phyloP scores from a whole-genome alignment of 495 filamentous ascomycete genomes.

The Aspergillus biplanus region DNA sequence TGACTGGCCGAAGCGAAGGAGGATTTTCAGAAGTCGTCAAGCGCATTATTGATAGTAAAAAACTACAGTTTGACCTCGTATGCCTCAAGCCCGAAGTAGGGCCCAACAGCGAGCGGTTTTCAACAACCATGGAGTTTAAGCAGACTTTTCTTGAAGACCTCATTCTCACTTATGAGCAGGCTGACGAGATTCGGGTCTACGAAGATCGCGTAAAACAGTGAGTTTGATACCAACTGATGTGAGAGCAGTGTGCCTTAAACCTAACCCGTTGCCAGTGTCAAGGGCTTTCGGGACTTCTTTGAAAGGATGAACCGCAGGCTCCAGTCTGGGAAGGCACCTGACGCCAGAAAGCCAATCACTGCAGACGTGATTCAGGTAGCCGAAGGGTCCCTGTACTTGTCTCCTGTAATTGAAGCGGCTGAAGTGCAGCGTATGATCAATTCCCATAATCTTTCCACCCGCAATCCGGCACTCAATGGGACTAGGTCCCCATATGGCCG shows the following conservation, averaged over 20 bases:
- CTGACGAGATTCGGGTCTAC: constrained; percentile 78
- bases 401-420: constrained; percentile 79
- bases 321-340: constrained; percentile 33
- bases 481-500: constrained; percentile 41
- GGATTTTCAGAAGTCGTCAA: constrained; percentile 80
- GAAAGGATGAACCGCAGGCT: constrained; percentile 66
- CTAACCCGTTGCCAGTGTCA: constrained; percentile 54
- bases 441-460: constrained; percentile 68
- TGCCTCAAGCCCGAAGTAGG: constrained; percentile 84
- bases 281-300: constrained; percentile 82
- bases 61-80: constrained; percentile 86
- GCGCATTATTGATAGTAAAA: constrained; percentile 77
- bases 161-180: constrained; percentile 79
- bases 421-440: constrained; percentile 91
- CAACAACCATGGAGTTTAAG: constrained; percentile 85
- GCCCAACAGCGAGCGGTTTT: constrained; percentile 74
- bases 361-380: constrained; percentile 87
- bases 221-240: constrained; percentile 25
- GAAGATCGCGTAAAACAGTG: constrained; percentile 70
- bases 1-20: constrained; percentile 84
- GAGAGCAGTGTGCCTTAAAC: not conserved
- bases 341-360: constrained; percentile 61
- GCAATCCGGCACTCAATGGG: constrained; percentile 39
- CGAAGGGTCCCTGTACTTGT: constrained; percentile 74
- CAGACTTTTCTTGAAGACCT: constrained; percentile 77